Base-by-base conservation (phyloP, 2,329 filamentous ascomycete species). In the Calonectria pteridis region DNA sequence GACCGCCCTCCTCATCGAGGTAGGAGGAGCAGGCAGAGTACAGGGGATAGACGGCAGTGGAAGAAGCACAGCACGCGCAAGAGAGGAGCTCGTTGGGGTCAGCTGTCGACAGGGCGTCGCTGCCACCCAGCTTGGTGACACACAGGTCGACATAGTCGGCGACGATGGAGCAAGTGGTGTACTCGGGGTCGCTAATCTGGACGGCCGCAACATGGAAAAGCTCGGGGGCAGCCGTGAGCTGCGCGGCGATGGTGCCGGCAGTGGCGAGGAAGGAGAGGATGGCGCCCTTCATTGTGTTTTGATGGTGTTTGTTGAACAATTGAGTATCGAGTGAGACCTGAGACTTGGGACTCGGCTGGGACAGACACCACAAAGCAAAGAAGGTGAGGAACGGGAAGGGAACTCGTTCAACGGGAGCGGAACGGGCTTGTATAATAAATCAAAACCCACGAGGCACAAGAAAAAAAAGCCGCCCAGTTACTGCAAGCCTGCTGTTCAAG, bases 11-110 rank as follows among this genome's bases (percentile, higher is more conserved):
- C 1, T 76, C 73, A 16, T 71, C 62, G 29, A 84, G 73, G 68
- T 83, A 83, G 46, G 62, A 69, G 28, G 82, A 80, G 75, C 82
- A 84, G 64, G 65, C 76, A 4, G 79, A 81, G 74, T 80, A 84
- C 29, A 77, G 68, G 13, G 73, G 69, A 66, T 81, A 78, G n/a
- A 82, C 68, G 63, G 75, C 67, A 1, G 67, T 74, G 7, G 69
- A 28, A 20, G 73, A 73, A 49, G 73, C 59, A 50, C 82, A 84
- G 72, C 82, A 84, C 11, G 78, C 82, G 72, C 82, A 84, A 18
- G 67, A 68, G 23, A 81, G 23, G 14, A 84, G 65, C 4, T 63
- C 78, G 4, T 69, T 23, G 9, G 78, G 69, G 58, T 78, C 76
- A 23, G 80, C 81, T 20, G 77, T 81, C 23, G 66, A 49, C 31